Conservation (phyloP, 768 basidiomycete genomes). For the Boletellus sp. region DNA sequence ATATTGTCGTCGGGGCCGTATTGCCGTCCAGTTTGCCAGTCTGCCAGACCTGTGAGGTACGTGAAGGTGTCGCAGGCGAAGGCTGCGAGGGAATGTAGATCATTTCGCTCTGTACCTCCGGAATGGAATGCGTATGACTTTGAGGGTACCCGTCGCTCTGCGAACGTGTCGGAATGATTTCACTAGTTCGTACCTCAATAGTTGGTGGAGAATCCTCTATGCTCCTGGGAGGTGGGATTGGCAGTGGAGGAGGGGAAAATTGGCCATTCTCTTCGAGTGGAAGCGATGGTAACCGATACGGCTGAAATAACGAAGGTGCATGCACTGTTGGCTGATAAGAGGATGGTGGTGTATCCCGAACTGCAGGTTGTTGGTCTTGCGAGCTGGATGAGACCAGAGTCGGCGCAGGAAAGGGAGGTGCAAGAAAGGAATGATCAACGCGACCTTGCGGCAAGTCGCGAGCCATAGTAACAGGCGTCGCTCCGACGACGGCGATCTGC, state of each 20-base stretch:
- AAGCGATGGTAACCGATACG: slow-evolving; percentile 22
- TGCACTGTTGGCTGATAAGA: slow-evolving; percentile 17
- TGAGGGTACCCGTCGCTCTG: slow-evolving; percentile 7
- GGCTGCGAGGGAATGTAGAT: slow-evolving; percentile 18
- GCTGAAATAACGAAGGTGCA: slow-evolving; percentile 24
- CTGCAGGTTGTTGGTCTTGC: slow-evolving; percentile 18
- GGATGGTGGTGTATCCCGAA: slow-evolving; percentile 5
- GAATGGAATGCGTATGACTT: slow-evolving; percentile 2
- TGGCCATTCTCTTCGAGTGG: slow-evolving; percentile 15
- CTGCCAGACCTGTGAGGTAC: slow-evolving; percentile 6
- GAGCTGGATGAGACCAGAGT: slow-evolving; percentile 21
- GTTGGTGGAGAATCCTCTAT: slow-evolving; percentile 17
- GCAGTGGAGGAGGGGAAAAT: slow-evolving; percentile 29
- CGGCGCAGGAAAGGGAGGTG: slow-evolving; percentile 27
- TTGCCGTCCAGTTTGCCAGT: slow-evolving; percentile 3
- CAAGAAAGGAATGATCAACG: slow-evolving; percentile 25
- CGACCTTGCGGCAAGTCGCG: slow-evolving; percentile 23
- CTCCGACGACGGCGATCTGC: slow-evolving; percentile 30
- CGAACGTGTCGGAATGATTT: slow-evolving; percentile 23
- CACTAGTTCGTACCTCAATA: slow-evolving; percentile 24
- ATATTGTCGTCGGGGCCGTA: neutral
- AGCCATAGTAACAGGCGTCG: slow-evolving; percentile 21
- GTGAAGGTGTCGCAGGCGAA: neutral
- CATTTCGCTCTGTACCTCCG: slow-evolving; percentile 23
- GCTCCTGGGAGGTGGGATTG: slow-evolving; percentile 27